phyloP scores from a whole-genome alignment of 1,284 basidiomycete species.

The Spongiforma sp. region DNA sequence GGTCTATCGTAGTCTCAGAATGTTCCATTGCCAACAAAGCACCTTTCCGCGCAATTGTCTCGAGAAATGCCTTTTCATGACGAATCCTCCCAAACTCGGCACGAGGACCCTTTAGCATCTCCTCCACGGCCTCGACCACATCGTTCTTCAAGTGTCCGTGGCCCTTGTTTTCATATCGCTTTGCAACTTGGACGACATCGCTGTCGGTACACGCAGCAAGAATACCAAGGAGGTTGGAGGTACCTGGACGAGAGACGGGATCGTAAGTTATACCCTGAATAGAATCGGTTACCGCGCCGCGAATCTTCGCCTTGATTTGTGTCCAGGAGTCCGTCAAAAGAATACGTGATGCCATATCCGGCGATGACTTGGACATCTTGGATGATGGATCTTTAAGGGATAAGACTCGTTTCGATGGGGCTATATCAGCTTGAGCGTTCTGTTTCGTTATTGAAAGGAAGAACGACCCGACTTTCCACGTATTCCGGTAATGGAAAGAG shows the following conservation, averaged over 20 bases:
- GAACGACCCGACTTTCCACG: slow-evolving; percentile 78
- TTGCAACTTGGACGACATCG: slow-evolving; percentile 52
- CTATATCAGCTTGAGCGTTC: slow-evolving; percentile 44
- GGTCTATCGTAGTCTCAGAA: slow-evolving; percentile 67
- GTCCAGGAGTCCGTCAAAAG: slow-evolving; percentile 78
- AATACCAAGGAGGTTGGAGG: slow-evolving; percentile 84
- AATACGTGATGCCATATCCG: slow-evolving; percentile 82
- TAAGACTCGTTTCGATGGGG: slow-evolving; percentile 77
- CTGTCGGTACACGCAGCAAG: slow-evolving; percentile 70
- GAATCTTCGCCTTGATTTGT: slow-evolving; percentile 76
- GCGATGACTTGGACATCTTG: slow-evolving; percentile 97
- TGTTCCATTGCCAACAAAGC: slow-evolving; percentile 64
- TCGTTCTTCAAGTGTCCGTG: slow-evolving; percentile 77
- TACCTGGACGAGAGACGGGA: slow-evolving; percentile 76
- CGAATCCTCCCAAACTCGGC: slow-evolving; percentile 70
- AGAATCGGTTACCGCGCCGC: slow-evolving; percentile 87
- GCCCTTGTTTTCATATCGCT: slow-evolving; percentile 58
- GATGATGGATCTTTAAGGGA: slow-evolving; percentile 85
- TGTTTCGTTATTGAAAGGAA: neutral
- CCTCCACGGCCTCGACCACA: slow-evolving; percentile 76
- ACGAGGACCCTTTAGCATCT: slow-evolving; percentile 72
- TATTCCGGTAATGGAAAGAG: slow-evolving; percentile 79
- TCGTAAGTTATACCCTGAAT: slow-evolving; percentile 78
- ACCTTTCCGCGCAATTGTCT: slow-evolving; percentile 68
- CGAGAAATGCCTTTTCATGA: slow-evolving; percentile 66